A percentile compares a stretch with the other conserved stretches of the same genome.
These are phyloP conservation scores for Sugiyamaella americana DNA, from an alignment of 805 yeast species.

Conservation along the genomic window DNA sequence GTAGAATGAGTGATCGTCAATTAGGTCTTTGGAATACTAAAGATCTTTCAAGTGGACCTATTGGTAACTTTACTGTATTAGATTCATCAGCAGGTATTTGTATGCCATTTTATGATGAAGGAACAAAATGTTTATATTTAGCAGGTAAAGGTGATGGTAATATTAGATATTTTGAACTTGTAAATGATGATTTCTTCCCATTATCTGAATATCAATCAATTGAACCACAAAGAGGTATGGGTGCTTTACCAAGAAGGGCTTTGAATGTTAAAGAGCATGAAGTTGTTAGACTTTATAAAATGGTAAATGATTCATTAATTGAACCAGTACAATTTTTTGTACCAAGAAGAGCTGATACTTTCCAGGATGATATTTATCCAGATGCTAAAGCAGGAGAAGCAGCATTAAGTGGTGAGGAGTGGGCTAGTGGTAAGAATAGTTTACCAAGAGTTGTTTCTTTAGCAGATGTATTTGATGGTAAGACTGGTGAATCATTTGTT, in stretches of 20 bases:
- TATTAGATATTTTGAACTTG: constrained; percentile 87
- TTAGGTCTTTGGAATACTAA: constrained; percentile 87
- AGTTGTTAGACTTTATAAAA: constrained; percentile 72
- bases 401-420: constrained; percentile 73
- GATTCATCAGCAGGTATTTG: constrained; percentile 91
- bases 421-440: constrained; percentile 71
- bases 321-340: constrained; percentile 92
- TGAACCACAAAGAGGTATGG: constrained; percentile 95
- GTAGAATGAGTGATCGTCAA: constrained; percentile 88
- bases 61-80: constrained; percentile 79
- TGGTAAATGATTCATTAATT: constrained; percentile 74
- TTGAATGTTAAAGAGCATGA: constrained; percentile 81
- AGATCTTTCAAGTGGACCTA: constrained; percentile 69
- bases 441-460: constrained; percentile 72
- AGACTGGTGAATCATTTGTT: constrained; percentile 40
- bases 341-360: constrained; percentile 89
- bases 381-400: constrained; percentile 79
- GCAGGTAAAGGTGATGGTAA: constrained; percentile 99
- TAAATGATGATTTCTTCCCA: constrained; percentile 73
- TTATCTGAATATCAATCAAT: constrained; percentile 84
- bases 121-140: constrained; percentile 71
- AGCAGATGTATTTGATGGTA: constrained; percentile 75
- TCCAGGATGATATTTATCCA: constrained; percentile 90
- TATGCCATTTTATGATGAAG: constrained; percentile 84
- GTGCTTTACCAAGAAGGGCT: constrained; percentile 76